Evolutionary conservation across 2,329 filamentous ascomycete genomes (phyloP), one percentile per base, ranked within the genome.

Genomic region (Colletotrichum phormii): DNA sequence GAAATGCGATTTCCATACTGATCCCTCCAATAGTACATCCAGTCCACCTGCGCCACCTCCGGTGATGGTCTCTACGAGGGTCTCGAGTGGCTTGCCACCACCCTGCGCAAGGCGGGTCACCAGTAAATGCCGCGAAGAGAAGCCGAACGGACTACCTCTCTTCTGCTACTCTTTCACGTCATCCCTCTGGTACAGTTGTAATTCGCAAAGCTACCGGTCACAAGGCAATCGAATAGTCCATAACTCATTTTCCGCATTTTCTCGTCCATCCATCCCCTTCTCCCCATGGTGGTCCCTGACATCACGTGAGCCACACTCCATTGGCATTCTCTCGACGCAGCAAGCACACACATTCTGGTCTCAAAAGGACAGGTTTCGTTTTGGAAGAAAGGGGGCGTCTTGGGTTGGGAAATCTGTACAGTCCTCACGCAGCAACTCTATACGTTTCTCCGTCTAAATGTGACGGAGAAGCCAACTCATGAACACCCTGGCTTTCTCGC

Each of bases 21-120:
- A 67, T 66, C 59, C 49, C n/a, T 65, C 67, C 46, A 58, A 77
- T 77, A 95, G 96, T 98, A 97, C 90, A 98, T 98, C 87, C 96
- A 98, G 95, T 98, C 96, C 77, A 98, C 97, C 84, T 98, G 96
- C 89, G 96, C 96, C 85, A 98, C 97, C 79, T 98, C 95, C 78
- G 96, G 96, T 91, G 97, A 98, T 86, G 96, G 96, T 95, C 94
- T 98, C 81, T 98, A 98, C 87, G 96, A 98, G 89, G 96, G 96
- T 92, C 94, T 98, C 81, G 95, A 96, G 88, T 96, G 94, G 93
- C 92, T 95, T 82, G 93, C 93, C 84, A 92, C 90, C 84, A 93
- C 93, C 81, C 91, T 97, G 85, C 91, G 92, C 86, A 95, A 95
- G 90, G 87, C 89, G 81, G 89, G 89, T 80, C 88, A 89, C 81